phyloP scores from a whole-genome alignment of 1,284 basidiomycete species.

The Neonothopanus nambi region DNA sequence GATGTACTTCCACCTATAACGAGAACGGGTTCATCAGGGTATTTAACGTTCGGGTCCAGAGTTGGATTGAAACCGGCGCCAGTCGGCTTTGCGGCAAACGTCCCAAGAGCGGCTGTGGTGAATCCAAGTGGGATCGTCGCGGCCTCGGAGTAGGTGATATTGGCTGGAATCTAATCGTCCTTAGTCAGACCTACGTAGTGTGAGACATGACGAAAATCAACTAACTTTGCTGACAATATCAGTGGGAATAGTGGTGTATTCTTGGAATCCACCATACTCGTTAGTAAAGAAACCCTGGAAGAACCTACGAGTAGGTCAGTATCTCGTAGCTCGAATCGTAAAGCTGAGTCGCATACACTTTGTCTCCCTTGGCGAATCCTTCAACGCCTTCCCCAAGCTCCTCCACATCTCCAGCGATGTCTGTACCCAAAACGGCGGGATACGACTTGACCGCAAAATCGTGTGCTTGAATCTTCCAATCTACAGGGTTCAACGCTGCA shows the following conservation, averaged over 20 bases:
- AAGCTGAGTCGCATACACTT: constrained; percentile 43
- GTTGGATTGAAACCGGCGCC: constrained; percentile 32
- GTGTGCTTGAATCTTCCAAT: constrained; percentile 42
- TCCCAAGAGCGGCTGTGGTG: constrained; percentile 36
- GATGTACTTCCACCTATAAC: constrained; percentile 30
- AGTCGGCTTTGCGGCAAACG: constrained; percentile 34
- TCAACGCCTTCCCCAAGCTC: constrained; percentile 53
- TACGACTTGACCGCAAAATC: constrained; percentile 23
- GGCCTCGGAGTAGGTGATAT: constrained; percentile 45
- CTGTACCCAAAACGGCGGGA: constrained; percentile 53
- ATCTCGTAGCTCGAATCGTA: background rate
- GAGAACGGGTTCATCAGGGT: constrained; percentile 22
- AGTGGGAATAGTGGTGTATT: constrained; percentile 44
- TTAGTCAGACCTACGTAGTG: background rate
- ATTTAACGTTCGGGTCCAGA: constrained; percentile 34
- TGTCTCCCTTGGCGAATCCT: constrained; percentile 53
- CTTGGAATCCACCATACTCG: constrained; percentile 47
- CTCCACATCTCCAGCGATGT: constrained; percentile 58
- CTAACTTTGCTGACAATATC: constrained; percentile 44
- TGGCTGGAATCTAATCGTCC: constrained; percentile 34
- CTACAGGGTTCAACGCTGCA: constrained; percentile 48
- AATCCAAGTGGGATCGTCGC: constrained; percentile 41
- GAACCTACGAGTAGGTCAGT: constrained; percentile 31
- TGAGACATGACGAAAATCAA: background rate
- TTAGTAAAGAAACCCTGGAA: constrained; percentile 39